Evolutionary conservation across 2,329 filamentous ascomycete species (phyloP).

Genomic region (Westerdykella ornata): DNA sequence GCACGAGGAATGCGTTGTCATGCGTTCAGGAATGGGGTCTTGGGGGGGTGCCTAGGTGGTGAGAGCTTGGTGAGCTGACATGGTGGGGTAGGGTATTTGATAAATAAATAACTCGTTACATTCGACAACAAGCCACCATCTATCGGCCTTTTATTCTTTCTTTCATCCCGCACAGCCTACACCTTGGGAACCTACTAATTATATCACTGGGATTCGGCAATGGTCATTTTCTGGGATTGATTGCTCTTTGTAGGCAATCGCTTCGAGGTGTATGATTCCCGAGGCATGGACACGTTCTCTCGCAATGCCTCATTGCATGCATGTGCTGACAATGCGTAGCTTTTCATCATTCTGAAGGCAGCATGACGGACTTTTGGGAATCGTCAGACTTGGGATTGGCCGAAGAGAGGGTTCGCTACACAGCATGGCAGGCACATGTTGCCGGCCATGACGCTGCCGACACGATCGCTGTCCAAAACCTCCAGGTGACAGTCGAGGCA

Average conservation of each 20-base stretch:
- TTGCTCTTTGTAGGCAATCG: no score
- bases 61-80: conserved; percentile 1
- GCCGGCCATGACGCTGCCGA: conserved; percentile 24
- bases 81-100: neutral
- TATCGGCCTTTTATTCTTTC: no score
- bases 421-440: conserved; percentile 17
- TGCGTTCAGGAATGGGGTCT: no score
- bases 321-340: neutral
- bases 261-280: no score
- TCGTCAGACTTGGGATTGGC: neutral
- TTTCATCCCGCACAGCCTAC: no score
- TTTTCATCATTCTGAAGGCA: conserved; percentile 1
- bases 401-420: conserved; percentile 7
- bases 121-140: no score
- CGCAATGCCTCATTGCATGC: no score
- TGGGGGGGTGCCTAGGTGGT: neutral
- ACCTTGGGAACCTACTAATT: no score
- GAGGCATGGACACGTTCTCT: no score
- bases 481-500: conserved; percentile 52
- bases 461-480: conserved; percentile 55
- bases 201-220: no score
- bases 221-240: no score
- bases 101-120: neutral
- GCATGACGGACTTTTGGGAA: neutral
- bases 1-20: no score